Evolutionary conservation across 495 filamentous ascomycete species (phyloP).

Genomic region (Aspergillus mulundensis): DNA sequence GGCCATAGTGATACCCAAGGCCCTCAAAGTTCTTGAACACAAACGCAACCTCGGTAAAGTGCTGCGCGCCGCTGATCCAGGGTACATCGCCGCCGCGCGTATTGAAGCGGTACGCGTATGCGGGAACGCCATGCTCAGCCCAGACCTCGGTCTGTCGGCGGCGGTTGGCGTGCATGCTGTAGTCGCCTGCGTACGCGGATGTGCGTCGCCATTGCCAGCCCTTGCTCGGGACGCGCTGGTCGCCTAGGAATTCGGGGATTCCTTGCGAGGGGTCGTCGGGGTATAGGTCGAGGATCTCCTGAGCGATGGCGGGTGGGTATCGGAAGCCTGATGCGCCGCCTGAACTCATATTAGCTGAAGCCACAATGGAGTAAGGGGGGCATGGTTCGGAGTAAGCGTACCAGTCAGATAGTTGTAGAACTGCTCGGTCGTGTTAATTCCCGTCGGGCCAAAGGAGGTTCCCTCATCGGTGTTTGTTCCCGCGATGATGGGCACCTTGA

Average conservation of each 20-base stretch:
- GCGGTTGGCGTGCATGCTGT: conserved; percentile 52
- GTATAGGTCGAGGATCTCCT: conserved; percentile 44
- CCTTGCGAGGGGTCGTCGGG: conserved; percentile 46
- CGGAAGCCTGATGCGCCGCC: conserved; percentile 30
- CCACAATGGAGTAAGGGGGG: too few species aligned
- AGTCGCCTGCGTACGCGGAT: conserved; percentile 51
- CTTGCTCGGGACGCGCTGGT: conserved; percentile 34
- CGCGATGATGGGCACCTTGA: conserved; percentile 46
- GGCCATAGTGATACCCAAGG: conserved; percentile 45
- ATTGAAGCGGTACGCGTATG: conserved; percentile 64
- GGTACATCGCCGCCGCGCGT: conserved; percentile 38
- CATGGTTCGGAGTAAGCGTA: conserved; percentile 7
- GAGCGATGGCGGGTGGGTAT: conserved; percentile 29
- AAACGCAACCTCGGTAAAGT: conserved; percentile 59
- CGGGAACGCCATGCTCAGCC: conserved; percentile 38
- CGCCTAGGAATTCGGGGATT: conserved; percentile 41
- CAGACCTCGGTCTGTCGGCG: conserved; percentile 53
- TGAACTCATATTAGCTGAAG: neutral
- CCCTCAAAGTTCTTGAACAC: conserved; percentile 57
- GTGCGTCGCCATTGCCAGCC: conserved; percentile 49
- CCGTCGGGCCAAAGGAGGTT: conserved; percentile 36
- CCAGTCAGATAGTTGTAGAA: conserved; percentile 42
- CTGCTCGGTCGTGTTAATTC: conserved; percentile 43
- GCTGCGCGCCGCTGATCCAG: conserved; percentile 40
- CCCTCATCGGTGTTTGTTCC: conserved; percentile 52